Evolutionary conservation across 805 yeast species (phyloP).

Genomic region (Cyberlindnera japonica): DNA sequence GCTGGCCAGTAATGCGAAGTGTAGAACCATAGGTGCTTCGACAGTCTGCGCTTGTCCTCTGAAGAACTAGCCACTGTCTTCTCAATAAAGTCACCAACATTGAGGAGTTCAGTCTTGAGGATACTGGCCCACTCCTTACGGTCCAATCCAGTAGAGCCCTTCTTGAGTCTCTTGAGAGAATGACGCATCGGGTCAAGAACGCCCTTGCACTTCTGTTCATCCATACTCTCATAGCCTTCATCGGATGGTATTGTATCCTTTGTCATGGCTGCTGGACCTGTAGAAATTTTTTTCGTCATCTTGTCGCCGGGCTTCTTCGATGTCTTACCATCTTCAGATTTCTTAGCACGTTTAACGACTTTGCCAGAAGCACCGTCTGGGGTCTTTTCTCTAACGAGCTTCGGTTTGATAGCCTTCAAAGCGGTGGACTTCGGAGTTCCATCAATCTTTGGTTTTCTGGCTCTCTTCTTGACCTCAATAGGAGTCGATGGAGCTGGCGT

Average conservation of each 20-base stretch:
- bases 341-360: constrained; percentile 20
- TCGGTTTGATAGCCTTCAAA: constrained; percentile 12
- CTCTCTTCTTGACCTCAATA: constrained; percentile 23
- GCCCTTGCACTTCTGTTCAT: constrained; percentile 62
- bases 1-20: constrained; percentile 88
- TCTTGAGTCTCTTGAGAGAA: constrained; percentile 61
- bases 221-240: constrained; percentile 73
- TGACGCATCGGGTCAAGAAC: constrained; percentile 62
- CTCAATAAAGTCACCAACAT: constrained; percentile 70
- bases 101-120: constrained; percentile 61
- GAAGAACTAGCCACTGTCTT: constrained; percentile 29
- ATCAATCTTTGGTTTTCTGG: constrained; percentile 27
- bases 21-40: constrained; percentile 78
- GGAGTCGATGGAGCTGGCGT: constrained; percentile 31
- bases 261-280: constrained; percentile 8
- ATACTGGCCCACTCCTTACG: constrained; percentile 75
- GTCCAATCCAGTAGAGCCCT: constrained; percentile 70
- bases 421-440: constrained; percentile 15
- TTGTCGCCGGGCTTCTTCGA: constrained; percentile 2
- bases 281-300: constrained; percentile 7
- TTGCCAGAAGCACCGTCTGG: constrained; percentile 25
- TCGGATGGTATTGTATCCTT: constrained; percentile 22
- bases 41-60: constrained; percentile 36
- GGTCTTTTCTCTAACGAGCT: constrained; percentile 16
- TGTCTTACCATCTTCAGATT: constrained; percentile 2